Evolutionary conservation across 108 stramenopile species (phyloP).

Genomic region (Pseudonitzschia multistriata): DNA sequence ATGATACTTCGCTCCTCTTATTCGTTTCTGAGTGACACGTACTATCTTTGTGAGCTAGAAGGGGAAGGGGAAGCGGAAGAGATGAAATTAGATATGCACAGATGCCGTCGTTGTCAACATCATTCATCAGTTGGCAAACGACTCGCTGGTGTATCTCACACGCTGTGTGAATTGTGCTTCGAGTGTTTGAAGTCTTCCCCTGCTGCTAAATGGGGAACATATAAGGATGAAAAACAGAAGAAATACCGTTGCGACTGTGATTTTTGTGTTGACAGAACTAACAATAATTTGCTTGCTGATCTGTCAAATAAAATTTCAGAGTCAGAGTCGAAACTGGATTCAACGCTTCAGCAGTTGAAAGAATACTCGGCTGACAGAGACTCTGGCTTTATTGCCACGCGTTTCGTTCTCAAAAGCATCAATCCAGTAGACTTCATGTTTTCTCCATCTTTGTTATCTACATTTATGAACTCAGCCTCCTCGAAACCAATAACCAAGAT

Average conservation of each 20-base stretch:
- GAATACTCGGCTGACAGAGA: not conserved
- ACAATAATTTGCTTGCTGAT: not conserved
- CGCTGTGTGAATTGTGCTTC: constrained; percentile 2
- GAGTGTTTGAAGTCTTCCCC: not conserved
- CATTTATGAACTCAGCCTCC: constrained; percentile 3
- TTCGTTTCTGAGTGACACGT: constrained; percentile 29
- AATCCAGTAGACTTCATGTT: constrained; percentile 3
- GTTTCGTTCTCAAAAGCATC: constrained; percentile 9
- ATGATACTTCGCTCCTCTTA: constrained; percentile 41
- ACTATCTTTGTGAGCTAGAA: constrained; percentile 4
- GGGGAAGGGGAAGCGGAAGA: not conserved
- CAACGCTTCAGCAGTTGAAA: not conserved
- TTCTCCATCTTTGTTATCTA: not conserved
- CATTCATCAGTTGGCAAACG: not conserved
- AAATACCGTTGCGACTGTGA: not conserved
- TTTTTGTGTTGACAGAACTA: not conserved
- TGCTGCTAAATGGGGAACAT: not conserved
- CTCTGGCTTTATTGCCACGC: constrained; percentile 17
- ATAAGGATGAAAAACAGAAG: not conserved
- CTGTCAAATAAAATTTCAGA: not conserved
- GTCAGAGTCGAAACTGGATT: constrained; percentile 5
- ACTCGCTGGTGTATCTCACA: not conserved
- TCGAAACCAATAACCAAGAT: constrained; percentile 11
- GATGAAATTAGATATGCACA: not conserved
- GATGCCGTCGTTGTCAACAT: constrained; percentile 16